These are phyloP conservation scores for Ogataea trehaloabstinens DNA, from an alignment of 805 yeast genomes.

Conservation along the genomic window DNA sequence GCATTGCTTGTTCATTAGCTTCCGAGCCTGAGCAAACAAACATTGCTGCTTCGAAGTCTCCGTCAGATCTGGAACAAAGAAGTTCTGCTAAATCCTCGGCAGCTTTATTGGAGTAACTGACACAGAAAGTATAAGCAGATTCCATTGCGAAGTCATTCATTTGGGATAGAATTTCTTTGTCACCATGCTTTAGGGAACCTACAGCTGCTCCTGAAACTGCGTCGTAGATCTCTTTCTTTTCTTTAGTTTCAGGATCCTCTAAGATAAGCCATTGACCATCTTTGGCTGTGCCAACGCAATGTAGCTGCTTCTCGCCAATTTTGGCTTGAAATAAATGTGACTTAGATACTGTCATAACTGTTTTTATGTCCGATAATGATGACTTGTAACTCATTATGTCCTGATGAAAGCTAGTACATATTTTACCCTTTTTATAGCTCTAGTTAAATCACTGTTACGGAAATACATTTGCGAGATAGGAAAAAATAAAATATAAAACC, in stretches of 20 bases:
- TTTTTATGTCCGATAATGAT: too few relatives aligned
- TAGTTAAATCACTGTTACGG: too few relatives aligned
- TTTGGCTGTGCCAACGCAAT: slow-evolving; percentile 37
- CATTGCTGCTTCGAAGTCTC: slow-evolving; percentile 36
- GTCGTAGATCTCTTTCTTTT: slow-evolving; percentile 33
- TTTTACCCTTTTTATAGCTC: too few relatives aligned
- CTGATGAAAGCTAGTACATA: too few relatives aligned
- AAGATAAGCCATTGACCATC: slow-evolving; percentile 38
- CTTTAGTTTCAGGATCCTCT: slow-evolving; percentile 39
- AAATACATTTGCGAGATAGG: too few relatives aligned
- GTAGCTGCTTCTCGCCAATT: slow-evolving; percentile 35
- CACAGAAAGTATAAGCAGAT: slow-evolving; percentile 36
- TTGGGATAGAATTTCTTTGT: slow-evolving; percentile 29
- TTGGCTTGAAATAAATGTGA: slow-evolving; percentile 43
- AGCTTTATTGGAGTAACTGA: slow-evolving; percentile 31
- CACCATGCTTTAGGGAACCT: slow-evolving; percentile 42
- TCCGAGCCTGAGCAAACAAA: slow-evolving; percentile 71
- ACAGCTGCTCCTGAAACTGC: slow-evolving; percentile 49
- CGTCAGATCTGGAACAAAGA: slow-evolving; percentile 37
- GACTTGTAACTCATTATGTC: too few relatives aligned
- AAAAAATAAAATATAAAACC: too few relatives aligned
- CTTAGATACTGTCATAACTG: slow-evolving; percentile 18
- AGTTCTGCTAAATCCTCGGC: slow-evolving; percentile 41
- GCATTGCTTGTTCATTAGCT: slow-evolving; percentile 75
- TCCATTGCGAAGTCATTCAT: slow-evolving; percentile 28